Evolutionary conservation across 2,329 filamentous ascomycete genomes (phyloP), one percentile per base, ranked within the genome.

Genomic region (Fusarium sp.): DNA sequence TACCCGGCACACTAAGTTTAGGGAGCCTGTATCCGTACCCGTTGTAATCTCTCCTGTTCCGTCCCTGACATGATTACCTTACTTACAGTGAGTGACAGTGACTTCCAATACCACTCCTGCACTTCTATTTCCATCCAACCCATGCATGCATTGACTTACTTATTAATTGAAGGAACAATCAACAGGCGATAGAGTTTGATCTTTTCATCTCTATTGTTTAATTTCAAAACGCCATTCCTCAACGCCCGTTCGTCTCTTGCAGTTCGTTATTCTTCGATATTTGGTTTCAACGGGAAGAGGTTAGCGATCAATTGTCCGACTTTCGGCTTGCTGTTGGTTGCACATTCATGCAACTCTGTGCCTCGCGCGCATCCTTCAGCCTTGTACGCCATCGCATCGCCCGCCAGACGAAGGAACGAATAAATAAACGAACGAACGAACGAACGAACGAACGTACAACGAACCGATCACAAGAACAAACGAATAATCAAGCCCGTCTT

Each of bases 91-190:
- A 46, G 59, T 65, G 36, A 66, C 64, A 65, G 71, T 69, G 62
- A 50, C 68, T 62, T 68, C 10, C 54, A 64, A 50, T 45, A 56
- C 35, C 55, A 64, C 61, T 55, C 46, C 42, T 59, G 25, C 54
- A 54, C 63, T 65, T 73, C 55, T 42, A 68, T 73, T 71, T 73
- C 58, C 58, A 71, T 73, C 55, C 55, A 68, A 61, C 54, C 58
- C 45, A 70, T 56, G 35, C 50, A 49, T 54, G 45, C 49, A 29
- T 38, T 18, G 35, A 41, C 35, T 59, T 67, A 50, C 47, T 50
- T 50, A 46, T 68, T 64, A 44, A 52, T 58, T 45, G 15, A 22
- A 63, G 33, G 36, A 35, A 57, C 41, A 64, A 47, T 46, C 41
- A 25, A 42, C 25, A 39, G 35, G 53, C 53, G 18, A 44, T 18